Conservation (phyloP, 192 early-diverging fungal genomes). For the Rhizophagus clarus region DNA sequence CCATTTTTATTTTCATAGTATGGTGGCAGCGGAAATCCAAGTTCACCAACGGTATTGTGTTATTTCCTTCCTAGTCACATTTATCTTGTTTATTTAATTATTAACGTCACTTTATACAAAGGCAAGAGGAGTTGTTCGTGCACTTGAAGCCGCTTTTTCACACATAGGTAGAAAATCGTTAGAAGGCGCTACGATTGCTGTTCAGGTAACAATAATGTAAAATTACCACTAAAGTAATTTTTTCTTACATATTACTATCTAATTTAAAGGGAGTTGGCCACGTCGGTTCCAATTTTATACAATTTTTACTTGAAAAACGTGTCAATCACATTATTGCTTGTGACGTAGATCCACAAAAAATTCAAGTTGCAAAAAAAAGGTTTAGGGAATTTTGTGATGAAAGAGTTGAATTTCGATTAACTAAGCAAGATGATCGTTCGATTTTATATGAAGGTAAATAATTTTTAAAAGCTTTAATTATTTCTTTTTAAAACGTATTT, state of each 20-base stretch:
- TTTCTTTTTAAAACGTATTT: background rate
- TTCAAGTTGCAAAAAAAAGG: slow-evolving; percentile 12
- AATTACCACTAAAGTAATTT: too few relatives aligned
- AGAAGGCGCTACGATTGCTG: slow-evolving; percentile 39
- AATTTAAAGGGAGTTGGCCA: slow-evolving; percentile 34
- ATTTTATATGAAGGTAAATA: slow-evolving; percentile 39
- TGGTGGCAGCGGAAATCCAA: slow-evolving; percentile 48
- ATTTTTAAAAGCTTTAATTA: background rate
- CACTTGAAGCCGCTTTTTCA: slow-evolving; percentile 45
- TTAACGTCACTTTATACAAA: background rate
- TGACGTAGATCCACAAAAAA: slow-evolving; percentile 33
- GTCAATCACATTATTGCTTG: slow-evolving; percentile 37
- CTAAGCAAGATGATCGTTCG: slow-evolving; percentile 18
- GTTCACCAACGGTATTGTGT: slow-evolving; percentile 38
- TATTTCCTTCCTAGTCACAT: background rate
- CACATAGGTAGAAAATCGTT: slow-evolving; percentile 33
- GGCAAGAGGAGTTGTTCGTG: slow-evolving; percentile 43
- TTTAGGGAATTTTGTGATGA: slow-evolving; percentile 9
- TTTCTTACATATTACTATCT: too few relatives aligned
- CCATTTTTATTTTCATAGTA: background rate
- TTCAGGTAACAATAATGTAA: slow-evolving; percentile 36
- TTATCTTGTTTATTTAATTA: background rate
- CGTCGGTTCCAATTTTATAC: slow-evolving; percentile 39
- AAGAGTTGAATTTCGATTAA: slow-evolving; percentile 12
- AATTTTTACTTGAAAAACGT: slow-evolving; percentile 36